Conservation (phyloP, 345 rosid species). For the Melastoma malabathricum region DNA sequence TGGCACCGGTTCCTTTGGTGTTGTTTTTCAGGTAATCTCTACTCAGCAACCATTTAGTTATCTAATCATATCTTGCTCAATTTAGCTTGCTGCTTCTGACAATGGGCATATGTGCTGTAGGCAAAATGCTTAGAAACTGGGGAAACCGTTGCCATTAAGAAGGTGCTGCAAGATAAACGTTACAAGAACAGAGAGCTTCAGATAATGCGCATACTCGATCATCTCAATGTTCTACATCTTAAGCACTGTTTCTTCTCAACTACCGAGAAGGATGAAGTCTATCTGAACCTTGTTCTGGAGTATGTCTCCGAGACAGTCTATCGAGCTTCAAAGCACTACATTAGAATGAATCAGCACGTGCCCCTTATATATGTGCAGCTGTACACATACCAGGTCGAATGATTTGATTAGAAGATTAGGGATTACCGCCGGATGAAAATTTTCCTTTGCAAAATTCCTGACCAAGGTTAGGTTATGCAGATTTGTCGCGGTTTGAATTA, state of each 20-base stretch:
- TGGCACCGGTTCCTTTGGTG: slow-evolving; percentile 89
- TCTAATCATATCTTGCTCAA: slow-evolving; percentile 1
- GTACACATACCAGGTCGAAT: slow-evolving; percentile 54
- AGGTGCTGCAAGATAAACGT: slow-evolving; percentile 90
- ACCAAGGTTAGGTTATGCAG: slow-evolving; percentile 22
- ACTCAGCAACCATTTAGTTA: background rate
- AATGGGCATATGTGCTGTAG: slow-evolving; percentile 13
- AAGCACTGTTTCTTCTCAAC: slow-evolving; percentile 91
- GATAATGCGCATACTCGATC: slow-evolving; percentile 74
- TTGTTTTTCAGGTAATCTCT: slow-evolving; percentile 66
- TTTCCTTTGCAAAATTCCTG: background rate
- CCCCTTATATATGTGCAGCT: slow-evolving; percentile 74
- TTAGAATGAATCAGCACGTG: slow-evolving; percentile 42
- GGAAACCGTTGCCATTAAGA: slow-evolving; percentile 82
- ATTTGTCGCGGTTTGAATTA: slow-evolving; percentile 91
- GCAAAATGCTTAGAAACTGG: slow-evolving; percentile 83
- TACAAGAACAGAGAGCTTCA: slow-evolving; percentile 98
- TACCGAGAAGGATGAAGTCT: slow-evolving; percentile 78
- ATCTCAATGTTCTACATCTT: slow-evolving; percentile 72
- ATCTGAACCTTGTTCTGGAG: slow-evolving; percentile 92
- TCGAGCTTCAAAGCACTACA: slow-evolving; percentile 67
- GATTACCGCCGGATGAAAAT: background rate
- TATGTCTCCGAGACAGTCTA: slow-evolving; percentile 83
- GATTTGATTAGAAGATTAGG: background rate
- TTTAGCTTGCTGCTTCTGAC: slow-evolving; percentile 1